These are phyloP conservation scores for Syncephalastrum monosporum DNA, from an alignment of 371 early-diverging fungal species.

Conservation along the genomic window DNA sequence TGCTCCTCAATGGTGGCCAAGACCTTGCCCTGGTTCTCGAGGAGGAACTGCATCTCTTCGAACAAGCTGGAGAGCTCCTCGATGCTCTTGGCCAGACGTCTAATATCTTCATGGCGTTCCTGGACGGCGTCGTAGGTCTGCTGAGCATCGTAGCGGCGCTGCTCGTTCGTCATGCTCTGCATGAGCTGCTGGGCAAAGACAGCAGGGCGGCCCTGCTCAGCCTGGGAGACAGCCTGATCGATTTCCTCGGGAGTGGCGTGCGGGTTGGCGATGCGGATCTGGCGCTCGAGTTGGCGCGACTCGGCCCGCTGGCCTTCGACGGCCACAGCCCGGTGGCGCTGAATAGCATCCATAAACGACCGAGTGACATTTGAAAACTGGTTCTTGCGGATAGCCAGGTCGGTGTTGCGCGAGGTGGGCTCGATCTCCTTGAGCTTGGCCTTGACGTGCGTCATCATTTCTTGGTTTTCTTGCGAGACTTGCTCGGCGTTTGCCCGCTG, in stretches of 20 bases:
- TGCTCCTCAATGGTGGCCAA: constrained; percentile 40
- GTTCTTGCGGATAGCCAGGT: constrained; percentile 46
- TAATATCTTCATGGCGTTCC: constrained; percentile 53
- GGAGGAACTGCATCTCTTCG: constrained; percentile 45
- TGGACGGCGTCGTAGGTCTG: constrained; percentile 47
- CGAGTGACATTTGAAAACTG: constrained; percentile 42
- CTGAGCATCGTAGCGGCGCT: constrained; percentile 41
- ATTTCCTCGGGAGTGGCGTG: constrained; percentile 46
- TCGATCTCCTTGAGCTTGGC: constrained; percentile 45
- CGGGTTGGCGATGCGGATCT: constrained; percentile 50
- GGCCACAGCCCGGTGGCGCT: constrained; percentile 38
- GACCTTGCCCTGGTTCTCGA: constrained; percentile 42
- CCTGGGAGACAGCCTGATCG: constrained; percentile 40
- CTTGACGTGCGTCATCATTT: constrained; percentile 43
- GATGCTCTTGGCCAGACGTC: constrained; percentile 41
- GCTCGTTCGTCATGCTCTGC: constrained; percentile 35
- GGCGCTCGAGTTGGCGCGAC: constrained; percentile 40
- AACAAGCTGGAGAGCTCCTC: constrained; percentile 43
- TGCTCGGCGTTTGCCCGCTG: constrained; percentile 23
- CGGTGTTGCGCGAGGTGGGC: constrained; percentile 38
- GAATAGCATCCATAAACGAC: constrained; percentile 46
- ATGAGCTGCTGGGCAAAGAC: constrained; percentile 50
- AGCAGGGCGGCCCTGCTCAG: constrained; percentile 41
- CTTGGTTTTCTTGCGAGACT: constrained; percentile 35
- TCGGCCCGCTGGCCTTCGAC: constrained; percentile 48